Conservation (phyloP, 2,329 filamentous ascomycete genomes). For the Scedosporium minutisporum region DNA sequence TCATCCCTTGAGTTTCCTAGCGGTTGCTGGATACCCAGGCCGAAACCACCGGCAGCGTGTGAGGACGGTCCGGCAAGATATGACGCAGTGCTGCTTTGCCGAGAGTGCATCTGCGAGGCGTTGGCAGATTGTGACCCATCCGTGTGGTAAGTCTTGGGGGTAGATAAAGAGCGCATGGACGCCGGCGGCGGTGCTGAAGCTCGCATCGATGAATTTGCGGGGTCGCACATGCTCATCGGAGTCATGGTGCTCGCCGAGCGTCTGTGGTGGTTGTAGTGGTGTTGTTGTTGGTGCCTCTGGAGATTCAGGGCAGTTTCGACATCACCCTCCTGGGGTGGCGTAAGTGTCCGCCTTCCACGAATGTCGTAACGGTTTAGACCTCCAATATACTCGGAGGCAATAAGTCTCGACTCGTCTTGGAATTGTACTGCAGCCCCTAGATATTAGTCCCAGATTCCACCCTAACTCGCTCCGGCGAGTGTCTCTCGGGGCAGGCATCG, state of each 20-base stretch:
- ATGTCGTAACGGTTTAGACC: constrained; percentile 63
- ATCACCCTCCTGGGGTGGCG: not conserved
- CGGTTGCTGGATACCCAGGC: not conserved
- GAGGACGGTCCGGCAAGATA: not conserved
- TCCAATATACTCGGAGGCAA: constrained; percentile 82
- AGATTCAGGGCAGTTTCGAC: not conserved
- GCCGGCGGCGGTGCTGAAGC: not conserved
- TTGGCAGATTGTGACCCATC: not conserved
- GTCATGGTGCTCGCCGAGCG: constrained; percentile 9
- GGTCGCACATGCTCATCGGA: not conserved
- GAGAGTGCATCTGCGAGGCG: not conserved
- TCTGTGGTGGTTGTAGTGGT: constrained; percentile 11
- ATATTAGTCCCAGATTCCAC: no score
- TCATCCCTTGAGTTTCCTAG: not conserved
- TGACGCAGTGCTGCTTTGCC: not conserved
- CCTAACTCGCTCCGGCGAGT: no score
- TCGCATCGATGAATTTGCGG: not conserved
- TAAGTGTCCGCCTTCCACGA: not conserved
- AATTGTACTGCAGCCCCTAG: constrained; percentile 51
- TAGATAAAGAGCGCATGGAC: not conserved
- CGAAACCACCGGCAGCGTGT: not conserved
- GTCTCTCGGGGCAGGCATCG: not conserved
- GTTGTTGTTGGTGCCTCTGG: not conserved
- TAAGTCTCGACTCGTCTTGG: constrained; percentile 77
- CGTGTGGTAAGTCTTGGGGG: not conserved